phyloP scores from a whole-genome alignment of 2,329 filamentous ascomycete genomes.

The Bipolaris gigantea region DNA sequence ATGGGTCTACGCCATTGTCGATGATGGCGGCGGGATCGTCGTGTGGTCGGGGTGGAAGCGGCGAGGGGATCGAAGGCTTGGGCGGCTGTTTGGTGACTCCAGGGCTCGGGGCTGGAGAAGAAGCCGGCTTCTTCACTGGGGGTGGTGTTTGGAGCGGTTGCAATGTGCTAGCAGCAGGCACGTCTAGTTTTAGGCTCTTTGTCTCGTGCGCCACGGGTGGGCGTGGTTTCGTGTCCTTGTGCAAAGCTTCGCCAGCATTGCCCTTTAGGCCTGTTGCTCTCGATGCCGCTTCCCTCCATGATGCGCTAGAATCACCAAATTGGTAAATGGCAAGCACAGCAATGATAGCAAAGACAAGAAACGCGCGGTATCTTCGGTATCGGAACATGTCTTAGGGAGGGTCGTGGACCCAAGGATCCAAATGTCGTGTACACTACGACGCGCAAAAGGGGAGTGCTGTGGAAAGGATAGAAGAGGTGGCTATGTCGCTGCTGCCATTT shows the following conservation, averaged over 20 bases:
- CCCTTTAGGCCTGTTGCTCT: constrained; percentile 24
- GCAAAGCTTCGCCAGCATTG: constrained; percentile 19
- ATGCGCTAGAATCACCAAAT: constrained; percentile 52
- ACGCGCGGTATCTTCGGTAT: constrained; percentile 63
- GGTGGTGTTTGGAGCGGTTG: constrained; percentile 33
- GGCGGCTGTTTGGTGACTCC: constrained; percentile 12
- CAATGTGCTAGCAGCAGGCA: constrained; percentile 35
- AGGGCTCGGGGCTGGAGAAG: constrained; percentile 17
- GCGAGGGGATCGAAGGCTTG: constrained; percentile 25
- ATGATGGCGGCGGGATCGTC: constrained; percentile 16
- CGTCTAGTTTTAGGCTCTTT: constrained; percentile 34
- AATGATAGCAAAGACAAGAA: constrained; percentile 59
- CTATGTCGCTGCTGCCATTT: constrained; percentile 27
- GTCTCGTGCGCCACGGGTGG: constrained; percentile 38
- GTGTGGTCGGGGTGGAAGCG: constrained; percentile 14
- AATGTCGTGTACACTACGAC: constrained; percentile 16
- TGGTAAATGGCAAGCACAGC: constrained; percentile 59
- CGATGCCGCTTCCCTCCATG: constrained; percentile 37
- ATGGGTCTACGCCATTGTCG: constrained; percentile 25
- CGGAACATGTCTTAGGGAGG: constrained; percentile 54
- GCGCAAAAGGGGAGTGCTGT: constrained; percentile 1
- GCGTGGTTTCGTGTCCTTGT: constrained; percentile 23
- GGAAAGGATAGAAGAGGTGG: constrained; percentile 1
- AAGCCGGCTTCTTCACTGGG: constrained; percentile 24
- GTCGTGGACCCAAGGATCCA: constrained; percentile 4